phyloP scores from a whole-genome alignment of 2,329 filamentous ascomycete genomes.

The Sporothrix protearum region DNA sequence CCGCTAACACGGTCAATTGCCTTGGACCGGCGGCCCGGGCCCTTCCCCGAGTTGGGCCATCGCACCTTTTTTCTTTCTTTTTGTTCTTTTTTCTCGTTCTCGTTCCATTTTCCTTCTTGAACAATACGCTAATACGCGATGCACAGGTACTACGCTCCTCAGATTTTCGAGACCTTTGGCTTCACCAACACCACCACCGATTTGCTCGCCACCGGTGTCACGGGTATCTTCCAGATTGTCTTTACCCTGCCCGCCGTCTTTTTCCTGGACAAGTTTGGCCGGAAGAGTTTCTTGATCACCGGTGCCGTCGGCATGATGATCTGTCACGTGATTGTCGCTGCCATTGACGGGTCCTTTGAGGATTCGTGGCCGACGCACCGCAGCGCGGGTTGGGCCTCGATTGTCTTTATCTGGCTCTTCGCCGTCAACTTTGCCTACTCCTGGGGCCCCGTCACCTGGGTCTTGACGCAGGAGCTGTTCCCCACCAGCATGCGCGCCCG shows the following conservation, averaged over 20 bases:
- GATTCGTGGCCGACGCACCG: slow-evolving; percentile 19
- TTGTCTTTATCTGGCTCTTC: slow-evolving; percentile 23
- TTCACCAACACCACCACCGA: slow-evolving; percentile 56
- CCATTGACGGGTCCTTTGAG: slow-evolving; percentile 58
- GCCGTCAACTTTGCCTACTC: slow-evolving; percentile 25
- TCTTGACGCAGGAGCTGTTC: slow-evolving; percentile 38
- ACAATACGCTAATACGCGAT: background rate
- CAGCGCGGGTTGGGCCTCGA: slow-evolving; percentile 18
- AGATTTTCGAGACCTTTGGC: slow-evolving; percentile 62
- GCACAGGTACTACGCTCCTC: slow-evolving; percentile 62
- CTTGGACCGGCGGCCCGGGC: background rate
- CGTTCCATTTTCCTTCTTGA: background rate
- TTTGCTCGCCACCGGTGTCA: slow-evolving; percentile 60
- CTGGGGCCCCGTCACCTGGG: slow-evolving; percentile 29
- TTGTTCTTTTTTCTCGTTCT: background rate
- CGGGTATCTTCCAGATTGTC: slow-evolving; percentile 52
- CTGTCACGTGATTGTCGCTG: slow-evolving; percentile 81
- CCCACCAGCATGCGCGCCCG: slow-evolving; percentile 18
- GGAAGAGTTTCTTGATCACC: slow-evolving; percentile 30
- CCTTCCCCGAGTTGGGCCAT: background rate
- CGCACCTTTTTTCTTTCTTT: background rate
- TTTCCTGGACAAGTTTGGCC: slow-evolving; percentile 54
- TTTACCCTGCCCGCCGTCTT: slow-evolving; percentile 50
- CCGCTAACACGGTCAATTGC: background rate
- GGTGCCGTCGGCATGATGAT: slow-evolving; percentile 59